phyloP scores from a whole-genome alignment of 2,329 filamentous ascomycete species.

The Aspergillus sp. region DNA sequence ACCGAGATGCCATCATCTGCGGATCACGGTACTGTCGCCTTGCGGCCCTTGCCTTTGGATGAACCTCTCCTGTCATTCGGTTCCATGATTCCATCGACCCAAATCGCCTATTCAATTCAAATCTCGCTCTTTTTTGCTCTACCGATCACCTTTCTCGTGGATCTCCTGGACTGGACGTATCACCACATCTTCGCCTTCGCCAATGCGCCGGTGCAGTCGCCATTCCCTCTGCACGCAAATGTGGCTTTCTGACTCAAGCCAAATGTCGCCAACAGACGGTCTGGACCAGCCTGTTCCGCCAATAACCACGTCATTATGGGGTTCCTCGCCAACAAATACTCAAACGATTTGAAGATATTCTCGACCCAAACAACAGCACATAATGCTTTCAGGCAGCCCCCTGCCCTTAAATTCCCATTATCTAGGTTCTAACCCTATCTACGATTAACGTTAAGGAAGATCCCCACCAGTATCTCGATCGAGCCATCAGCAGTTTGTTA shows the following conservation, averaged over 20 bases:
- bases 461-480: not conserved
- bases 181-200: not conserved
- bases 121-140: not conserved
- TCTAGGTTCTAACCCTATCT: not conserved
- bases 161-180: not conserved
- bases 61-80: no score
- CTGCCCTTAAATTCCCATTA: no score
- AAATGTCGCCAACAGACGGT: slow-evolving; percentile 17
- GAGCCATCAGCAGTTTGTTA: not conserved
- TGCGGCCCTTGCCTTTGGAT: no score
- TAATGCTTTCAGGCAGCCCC: not conserved
- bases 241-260: slow-evolving; percentile 16
- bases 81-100: no score
- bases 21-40: no score
- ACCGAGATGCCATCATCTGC: no score
- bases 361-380: not conserved
- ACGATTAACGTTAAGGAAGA: slow-evolving; percentile 4
- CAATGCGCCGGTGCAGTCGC: not conserved
- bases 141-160: not conserved
- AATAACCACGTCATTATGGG: slow-evolving; percentile 5
- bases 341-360: not conserved
- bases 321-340: not conserved
- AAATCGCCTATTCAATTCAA: not conserved
- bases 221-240: not conserved
- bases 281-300: slow-evolving; percentile 12